Conservation (phyloP, 2,329 filamentous ascomycete genomes). For the Incumbomyces delicatus region DNA sequence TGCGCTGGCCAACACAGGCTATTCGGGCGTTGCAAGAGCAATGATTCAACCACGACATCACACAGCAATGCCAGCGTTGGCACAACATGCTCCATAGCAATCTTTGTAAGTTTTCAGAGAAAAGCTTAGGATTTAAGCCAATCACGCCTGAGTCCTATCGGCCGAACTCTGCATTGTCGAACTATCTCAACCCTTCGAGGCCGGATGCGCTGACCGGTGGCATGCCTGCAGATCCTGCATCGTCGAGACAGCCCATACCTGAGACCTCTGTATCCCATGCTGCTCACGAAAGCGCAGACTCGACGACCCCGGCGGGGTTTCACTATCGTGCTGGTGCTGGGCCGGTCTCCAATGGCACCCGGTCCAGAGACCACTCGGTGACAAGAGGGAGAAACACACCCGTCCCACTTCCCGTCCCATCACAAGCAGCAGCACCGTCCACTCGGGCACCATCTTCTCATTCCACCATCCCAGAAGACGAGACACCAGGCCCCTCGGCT, state of each 20-base stretch:
- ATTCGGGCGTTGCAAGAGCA: background rate
- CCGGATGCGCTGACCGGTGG: constrained; percentile 6
- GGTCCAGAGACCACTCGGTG: constrained; percentile 35
- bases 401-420: constrained; percentile 10
- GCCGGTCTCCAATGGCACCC: constrained; percentile 17
- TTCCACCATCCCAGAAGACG: constrained; percentile 8
- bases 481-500: background rate
- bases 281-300: constrained; percentile 5
- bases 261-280: background rate
- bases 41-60: background rate
- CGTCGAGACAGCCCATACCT: background rate
- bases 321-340: constrained; percentile 2
- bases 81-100: constrained; percentile 20
- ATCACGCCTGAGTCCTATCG: background rate
- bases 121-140: background rate
- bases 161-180: background rate
- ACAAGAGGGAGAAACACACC: constrained; percentile 29
- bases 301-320: background rate
- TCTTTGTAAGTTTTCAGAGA: background rate
- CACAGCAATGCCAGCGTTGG: constrained; percentile 10
- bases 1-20: background rate
- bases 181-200: background rate
- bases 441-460: constrained; percentile 16
- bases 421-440: constrained; percentile 10
- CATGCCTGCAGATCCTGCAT: constrained; percentile 4